Evolutionary conservation across 768 basidiomycete genomes (phyloP).

Genomic region (Collybia sordida): DNA sequence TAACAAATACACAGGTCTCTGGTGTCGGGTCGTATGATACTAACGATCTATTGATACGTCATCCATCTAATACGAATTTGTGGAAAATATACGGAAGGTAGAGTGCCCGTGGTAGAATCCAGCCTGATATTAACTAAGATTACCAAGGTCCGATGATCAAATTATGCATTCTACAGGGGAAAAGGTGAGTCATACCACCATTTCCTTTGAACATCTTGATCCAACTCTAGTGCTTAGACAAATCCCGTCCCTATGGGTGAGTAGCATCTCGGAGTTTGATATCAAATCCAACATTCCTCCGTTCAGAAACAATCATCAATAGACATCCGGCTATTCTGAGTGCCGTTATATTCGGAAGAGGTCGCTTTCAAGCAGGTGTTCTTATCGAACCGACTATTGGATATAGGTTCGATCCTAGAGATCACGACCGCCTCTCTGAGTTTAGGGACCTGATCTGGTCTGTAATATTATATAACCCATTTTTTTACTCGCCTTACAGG

Average conservation of each 20-base stretch:
- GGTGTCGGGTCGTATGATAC: constrained; percentile 34
- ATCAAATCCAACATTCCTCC: background rate
- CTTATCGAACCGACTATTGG: constrained; percentile 34
- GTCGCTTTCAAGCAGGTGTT: constrained; percentile 37
- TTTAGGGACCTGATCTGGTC: constrained; percentile 37
- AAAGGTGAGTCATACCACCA: constrained; percentile 24
- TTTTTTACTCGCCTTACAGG: background rate
- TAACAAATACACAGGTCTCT: constrained; percentile 30
- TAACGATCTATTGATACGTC: constrained; percentile 36
- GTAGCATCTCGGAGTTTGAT: background rate
- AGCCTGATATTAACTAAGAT: no score
- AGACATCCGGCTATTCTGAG: constrained; percentile 29
- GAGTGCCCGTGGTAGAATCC: background rate
- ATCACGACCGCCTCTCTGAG: constrained; percentile 23
- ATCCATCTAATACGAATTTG: constrained; percentile 34
- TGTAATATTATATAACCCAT: background rate
- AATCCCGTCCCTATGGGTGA: constrained; percentile 36
- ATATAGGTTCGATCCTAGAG: constrained; percentile 27
- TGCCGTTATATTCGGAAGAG: constrained; percentile 40
- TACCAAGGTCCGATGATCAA: constrained; percentile 36
- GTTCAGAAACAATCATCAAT: constrained; percentile 25
- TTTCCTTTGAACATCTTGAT: background rate
- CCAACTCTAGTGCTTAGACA: constrained; percentile 21
- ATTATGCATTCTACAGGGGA: constrained; percentile 42
- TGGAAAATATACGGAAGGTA: constrained; percentile 39